A percentile compares a stretch with the other conserved stretches of the same genome.
These are phyloP conservation scores for Dipteronia sinensis DNA, from an alignment of 345 rosid genomes.

Conservation along the genomic window DNA sequence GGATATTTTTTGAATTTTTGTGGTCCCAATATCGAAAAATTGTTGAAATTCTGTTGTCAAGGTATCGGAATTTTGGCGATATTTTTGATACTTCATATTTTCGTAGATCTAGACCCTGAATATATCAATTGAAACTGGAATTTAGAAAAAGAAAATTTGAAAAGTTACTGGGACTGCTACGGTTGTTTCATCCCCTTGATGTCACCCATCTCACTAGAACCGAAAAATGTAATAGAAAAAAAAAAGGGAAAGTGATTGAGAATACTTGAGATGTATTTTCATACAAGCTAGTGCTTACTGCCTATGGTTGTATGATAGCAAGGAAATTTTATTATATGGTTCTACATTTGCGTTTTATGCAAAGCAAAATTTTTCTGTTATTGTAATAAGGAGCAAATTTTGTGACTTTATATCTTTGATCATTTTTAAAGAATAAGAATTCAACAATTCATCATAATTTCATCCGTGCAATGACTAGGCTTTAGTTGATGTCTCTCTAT, in stretches of 20 bases:
- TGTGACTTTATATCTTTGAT: background rate
- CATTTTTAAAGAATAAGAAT: background rate
- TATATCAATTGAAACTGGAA: background rate
- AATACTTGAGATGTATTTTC: background rate
- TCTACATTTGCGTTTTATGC: background rate
- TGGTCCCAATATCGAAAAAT: background rate
- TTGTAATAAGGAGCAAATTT: background rate
- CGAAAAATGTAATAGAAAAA: too few species aligned
- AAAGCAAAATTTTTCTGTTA: background rate
- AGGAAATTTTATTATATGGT: background rate
- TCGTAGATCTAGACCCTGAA: background rate
- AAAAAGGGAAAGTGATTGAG: too few species aligned
- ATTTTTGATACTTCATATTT: background rate
- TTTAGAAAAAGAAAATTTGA: too few species aligned
- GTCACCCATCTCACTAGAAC: too few species aligned
- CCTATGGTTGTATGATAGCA: background rate
- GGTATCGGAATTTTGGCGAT: background rate
- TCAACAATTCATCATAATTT: background rate
- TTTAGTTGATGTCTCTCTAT: slow-evolving; percentile 6
- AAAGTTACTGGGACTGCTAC: background rate
- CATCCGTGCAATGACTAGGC: slow-evolving; percentile 3
- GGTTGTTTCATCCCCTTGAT: background rate
- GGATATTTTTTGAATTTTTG: background rate
- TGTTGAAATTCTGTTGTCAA: background rate
- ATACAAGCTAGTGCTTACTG: too few species aligned